phyloP scores from a whole-genome alignment of 1,139 yeast species.

The Kluyveromyces marxianus region DNA sequence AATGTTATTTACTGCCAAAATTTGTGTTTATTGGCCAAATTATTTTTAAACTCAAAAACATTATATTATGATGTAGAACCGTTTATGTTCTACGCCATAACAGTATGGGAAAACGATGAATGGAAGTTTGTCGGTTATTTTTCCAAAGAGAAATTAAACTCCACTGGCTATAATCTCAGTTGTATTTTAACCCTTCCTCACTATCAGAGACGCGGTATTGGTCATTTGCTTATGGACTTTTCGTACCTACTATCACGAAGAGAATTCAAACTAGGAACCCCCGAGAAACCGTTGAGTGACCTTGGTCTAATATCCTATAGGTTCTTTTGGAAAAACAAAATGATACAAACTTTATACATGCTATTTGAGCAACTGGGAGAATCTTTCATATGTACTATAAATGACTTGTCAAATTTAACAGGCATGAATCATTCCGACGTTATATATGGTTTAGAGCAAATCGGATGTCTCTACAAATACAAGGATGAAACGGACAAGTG shows the following conservation, averaged over 20 bases:
- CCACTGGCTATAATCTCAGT: conserved; percentile 73
- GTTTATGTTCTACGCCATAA: conserved; percentile 77
- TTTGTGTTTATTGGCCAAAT: conserved; percentile 78
- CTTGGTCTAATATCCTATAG: conserved; percentile 80
- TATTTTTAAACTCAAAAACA: conserved; percentile 85
- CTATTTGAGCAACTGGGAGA: conserved; percentile 8
- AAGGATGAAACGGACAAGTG: conserved; percentile 27
- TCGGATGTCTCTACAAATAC: conserved; percentile 42
- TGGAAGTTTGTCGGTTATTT: conserved; percentile 80
- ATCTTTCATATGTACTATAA: conserved; percentile 39
- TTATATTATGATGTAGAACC: conserved; percentile 94
- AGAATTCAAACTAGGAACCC: conserved; percentile 81
- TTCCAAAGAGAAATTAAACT: conserved; percentile 75
- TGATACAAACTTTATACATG: conserved; percentile 36
- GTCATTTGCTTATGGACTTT: conserved; percentile 80
- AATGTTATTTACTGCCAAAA: conserved; percentile 81
- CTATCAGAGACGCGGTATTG: conserved; percentile 84
- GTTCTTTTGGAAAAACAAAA: conserved; percentile 72
- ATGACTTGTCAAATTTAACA: conserved; percentile 55
- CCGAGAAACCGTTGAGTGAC: conserved; percentile 89
- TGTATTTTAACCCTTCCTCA: conserved; percentile 88
- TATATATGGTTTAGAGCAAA: conserved; percentile 73
- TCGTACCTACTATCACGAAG: conserved; percentile 70
- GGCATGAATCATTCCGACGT: conserved; percentile 90
- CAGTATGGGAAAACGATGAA: conserved; percentile 42